These are phyloP conservation scores for Fusarium sp. DNA, from an alignment of 2,329 filamentous ascomycete genomes.

Conservation along the genomic window DNA sequence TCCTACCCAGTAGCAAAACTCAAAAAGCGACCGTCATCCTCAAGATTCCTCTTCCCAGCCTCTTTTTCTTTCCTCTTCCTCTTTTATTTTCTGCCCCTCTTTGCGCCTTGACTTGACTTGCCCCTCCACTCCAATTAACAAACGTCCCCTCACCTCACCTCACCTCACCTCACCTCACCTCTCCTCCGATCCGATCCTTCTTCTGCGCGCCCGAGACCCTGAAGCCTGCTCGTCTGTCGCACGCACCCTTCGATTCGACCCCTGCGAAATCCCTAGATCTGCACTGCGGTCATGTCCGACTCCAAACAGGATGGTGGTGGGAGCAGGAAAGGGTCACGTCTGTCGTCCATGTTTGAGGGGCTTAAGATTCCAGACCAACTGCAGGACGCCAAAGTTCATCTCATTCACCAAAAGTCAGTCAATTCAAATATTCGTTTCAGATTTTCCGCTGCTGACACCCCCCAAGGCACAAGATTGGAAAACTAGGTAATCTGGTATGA, in stretches of 20 bases:
- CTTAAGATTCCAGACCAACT: constrained; percentile 64
- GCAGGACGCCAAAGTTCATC: constrained; percentile 65
- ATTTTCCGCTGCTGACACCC: constrained; percentile 2
- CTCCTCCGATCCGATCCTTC: constrained; percentile 21
- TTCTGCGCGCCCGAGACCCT: constrained; percentile 3
- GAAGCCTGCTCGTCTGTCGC: neutral
- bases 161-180: constrained; percentile 18
- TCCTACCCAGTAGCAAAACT: neutral
- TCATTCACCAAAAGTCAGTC: constrained; percentile 68
- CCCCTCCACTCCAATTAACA: constrained; percentile 23
- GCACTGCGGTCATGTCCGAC: constrained; percentile 42
- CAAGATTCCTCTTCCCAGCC: neutral
- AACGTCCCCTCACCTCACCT: constrained; percentile 7
- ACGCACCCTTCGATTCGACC: constrained; percentile 7
- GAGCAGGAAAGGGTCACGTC: constrained; percentile 24
- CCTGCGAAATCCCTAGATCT: neutral
- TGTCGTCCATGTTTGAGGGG: constrained; percentile 55
- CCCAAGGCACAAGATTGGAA: constrained; percentile 66
- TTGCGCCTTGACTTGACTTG: neutral
- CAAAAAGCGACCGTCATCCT: constrained; percentile 15
- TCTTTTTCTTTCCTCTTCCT: neutral
- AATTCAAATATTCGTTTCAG: constrained; percentile 19
- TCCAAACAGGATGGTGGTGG: constrained; percentile 35
- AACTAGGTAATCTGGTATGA: constrained; percentile 69
- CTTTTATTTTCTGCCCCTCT: neutral